Percentiles rank a stretch among this genome's conserved stretches.
These are phyloP conservation scores for Lenzites betulinus DNA, from an alignment of 768 basidiomycete species.

Conservation along the genomic window DNA sequence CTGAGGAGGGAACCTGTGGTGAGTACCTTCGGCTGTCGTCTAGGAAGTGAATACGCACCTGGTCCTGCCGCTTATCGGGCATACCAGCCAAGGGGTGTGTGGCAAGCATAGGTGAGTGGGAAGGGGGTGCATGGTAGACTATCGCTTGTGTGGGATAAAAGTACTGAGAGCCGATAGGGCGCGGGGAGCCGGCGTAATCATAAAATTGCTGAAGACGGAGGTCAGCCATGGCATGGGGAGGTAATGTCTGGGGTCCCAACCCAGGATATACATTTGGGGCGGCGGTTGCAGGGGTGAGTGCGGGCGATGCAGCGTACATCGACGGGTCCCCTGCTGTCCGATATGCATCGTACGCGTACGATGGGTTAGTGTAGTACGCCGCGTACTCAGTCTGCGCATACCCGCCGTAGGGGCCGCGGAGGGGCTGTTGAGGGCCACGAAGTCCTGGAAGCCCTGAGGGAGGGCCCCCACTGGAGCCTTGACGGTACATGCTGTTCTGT, in stretches of 20 bases:
- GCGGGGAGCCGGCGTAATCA: conserved; percentile 52
- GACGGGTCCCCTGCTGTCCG: conserved; percentile 50
- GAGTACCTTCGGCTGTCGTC: background rate
- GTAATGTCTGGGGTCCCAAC: conserved; percentile 43
- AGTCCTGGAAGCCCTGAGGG: conserved; percentile 38
- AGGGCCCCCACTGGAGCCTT: conserved; percentile 33
- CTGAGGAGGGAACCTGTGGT: conserved; percentile 43
- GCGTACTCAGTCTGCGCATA: conserved; percentile 62
- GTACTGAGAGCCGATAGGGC: conserved; percentile 55
- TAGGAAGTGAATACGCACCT: conserved; percentile 41
- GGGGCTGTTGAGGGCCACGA: conserved; percentile 47
- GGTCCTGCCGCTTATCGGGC: conserved; percentile 60
- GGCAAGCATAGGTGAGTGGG: conserved; percentile 57
- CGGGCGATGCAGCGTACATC: conserved; percentile 50
- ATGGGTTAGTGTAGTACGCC: conserved; percentile 55
- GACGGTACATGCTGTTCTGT: conserved; percentile 37
- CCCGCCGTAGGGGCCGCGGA: conserved; percentile 47
- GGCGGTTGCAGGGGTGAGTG: conserved; percentile 43
- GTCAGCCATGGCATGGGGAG: conserved; percentile 44
- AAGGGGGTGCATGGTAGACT: conserved; percentile 54
- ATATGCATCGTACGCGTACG: conserved; percentile 52
- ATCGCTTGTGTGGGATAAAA: conserved; percentile 63
- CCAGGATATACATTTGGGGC: conserved; percentile 52
- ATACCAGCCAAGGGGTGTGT: conserved; percentile 46
- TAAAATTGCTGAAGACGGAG: conserved; percentile 57